A percentile compares a stretch with the other conserved stretches of the same genome.
Evolutionary conservation across 352 stramenopile genomes (phyloP).

Genomic region (Phytophthora litchii): DNA sequence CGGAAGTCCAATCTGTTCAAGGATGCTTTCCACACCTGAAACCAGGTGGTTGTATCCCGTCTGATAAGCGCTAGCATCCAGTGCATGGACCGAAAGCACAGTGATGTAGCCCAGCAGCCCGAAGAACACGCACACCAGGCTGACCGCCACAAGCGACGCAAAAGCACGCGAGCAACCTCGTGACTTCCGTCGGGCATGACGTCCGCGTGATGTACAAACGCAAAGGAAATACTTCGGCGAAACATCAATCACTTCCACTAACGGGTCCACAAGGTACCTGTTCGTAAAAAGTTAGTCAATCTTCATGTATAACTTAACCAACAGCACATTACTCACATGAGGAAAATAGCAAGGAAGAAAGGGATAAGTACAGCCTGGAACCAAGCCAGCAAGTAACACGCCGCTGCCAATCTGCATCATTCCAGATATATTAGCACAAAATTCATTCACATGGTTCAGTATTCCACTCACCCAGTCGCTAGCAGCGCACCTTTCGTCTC

Average conservation of each 20-base stretch:
- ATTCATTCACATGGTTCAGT: background rate
- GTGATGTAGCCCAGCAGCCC: constrained; percentile 88
- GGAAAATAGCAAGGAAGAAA: constrained; percentile 89
- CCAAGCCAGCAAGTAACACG: constrained; percentile 84
- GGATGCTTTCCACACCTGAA: constrained; percentile 63
- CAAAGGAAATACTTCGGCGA: constrained; percentile 89
- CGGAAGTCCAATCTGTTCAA: constrained; percentile 76
- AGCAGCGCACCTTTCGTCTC: constrained; percentile 86
- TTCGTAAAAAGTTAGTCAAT: background rate
- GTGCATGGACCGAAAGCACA: constrained; percentile 82
- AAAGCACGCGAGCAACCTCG: constrained; percentile 85
- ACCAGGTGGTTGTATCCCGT: constrained; percentile 82
- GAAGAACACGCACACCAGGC: constrained; percentile 89
- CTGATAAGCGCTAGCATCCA: constrained; percentile 85
- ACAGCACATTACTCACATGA: constrained; percentile 60
- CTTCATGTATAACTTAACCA: background rate
- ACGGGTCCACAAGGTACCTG: constrained; percentile 84
- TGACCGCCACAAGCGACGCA: constrained; percentile 81
- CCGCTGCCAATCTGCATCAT: constrained; percentile 60
- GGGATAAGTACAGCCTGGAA: constrained; percentile 87
- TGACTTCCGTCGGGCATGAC: constrained; percentile 75
- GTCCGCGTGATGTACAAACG: constrained; percentile 79
- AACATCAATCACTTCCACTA: constrained; percentile 89
- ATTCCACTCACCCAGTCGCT: constrained; percentile 62
- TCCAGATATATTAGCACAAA: constrained; percentile 5